Evolutionary conservation across 352 stramenopile genomes (phyloP).

Genomic region (Globisporangium sylvaticum): DNA sequence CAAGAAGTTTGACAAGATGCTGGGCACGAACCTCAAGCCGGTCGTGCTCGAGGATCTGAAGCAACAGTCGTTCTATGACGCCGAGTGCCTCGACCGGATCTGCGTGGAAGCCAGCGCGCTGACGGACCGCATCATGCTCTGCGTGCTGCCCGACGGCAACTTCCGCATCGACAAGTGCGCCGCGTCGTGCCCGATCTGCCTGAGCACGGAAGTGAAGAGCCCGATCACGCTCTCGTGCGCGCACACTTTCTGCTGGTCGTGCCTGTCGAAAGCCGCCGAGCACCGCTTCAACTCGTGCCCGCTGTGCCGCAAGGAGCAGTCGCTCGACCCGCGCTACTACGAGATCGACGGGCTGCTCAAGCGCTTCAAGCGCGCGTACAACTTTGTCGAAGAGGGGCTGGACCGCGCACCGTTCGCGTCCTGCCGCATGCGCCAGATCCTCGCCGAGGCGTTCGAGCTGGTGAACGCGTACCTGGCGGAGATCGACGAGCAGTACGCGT

Average conservation of each 20-base stretch:
- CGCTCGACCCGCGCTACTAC: constrained; percentile 76
- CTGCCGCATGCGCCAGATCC: constrained; percentile 64
- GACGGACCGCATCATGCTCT: constrained; percentile 69
- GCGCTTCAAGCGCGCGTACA: constrained; percentile 69
- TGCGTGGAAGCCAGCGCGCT: constrained; percentile 42
- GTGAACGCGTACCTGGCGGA: constrained; percentile 44
- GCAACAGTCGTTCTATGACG: constrained; percentile 62
- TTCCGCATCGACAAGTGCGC: constrained; percentile 42
- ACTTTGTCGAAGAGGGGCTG: constrained; percentile 50
- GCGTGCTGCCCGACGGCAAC: constrained; percentile 63
- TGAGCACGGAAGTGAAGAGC: constrained; percentile 55
- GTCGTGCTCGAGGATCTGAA: constrained; percentile 52
- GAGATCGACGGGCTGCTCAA: constrained; percentile 75
- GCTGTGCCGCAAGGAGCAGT: constrained; percentile 64
- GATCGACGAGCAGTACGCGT: constrained; percentile 58
- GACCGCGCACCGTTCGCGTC: constrained; percentile 46
- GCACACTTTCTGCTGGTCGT: constrained; percentile 84
- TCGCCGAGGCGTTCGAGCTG: constrained; percentile 59
- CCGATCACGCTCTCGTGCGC: constrained; percentile 67
- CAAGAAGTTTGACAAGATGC: constrained; percentile 79
- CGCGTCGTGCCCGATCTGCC: constrained; percentile 66
- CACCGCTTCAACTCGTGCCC: constrained; percentile 75
- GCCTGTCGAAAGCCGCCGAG: constrained; percentile 62
- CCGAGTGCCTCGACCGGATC: constrained; percentile 45
- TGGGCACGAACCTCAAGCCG: constrained; percentile 26